phyloP scores from a whole-genome alignment of 2,329 filamentous ascomycete genomes.

The Akanthomyces muscarius region DNA sequence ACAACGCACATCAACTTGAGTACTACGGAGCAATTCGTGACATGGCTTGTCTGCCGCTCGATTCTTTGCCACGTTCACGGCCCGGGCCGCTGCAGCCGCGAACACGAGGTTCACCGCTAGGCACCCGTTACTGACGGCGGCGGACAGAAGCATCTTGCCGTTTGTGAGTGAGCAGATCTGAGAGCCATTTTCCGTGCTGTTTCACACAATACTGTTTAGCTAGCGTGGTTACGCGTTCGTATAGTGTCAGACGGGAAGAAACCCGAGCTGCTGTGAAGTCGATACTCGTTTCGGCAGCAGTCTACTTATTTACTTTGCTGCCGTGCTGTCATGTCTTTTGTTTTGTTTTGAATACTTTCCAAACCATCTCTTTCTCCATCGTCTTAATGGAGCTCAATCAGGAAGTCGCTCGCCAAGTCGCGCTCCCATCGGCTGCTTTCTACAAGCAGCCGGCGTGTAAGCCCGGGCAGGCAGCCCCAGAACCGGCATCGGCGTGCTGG shows the following conservation, averaged over 20 bases:
- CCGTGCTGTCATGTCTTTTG: background rate
- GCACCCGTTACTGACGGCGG: background rate
- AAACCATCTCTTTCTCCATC: too few relatives aligned
- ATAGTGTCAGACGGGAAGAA: too few relatives aligned
- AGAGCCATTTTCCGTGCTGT: too few relatives aligned
- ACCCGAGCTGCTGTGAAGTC: too few relatives aligned
- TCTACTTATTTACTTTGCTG: background rate
- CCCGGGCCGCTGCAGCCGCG: background rate
- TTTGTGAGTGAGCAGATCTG: background rate
- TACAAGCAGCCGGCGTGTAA: constrained; percentile 16
- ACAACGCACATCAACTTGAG: too few relatives aligned
- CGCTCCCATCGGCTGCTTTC: constrained; percentile 57
- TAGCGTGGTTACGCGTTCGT: too few relatives aligned
- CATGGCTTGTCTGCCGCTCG: too few relatives aligned
- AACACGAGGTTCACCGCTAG: background rate
- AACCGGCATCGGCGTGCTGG: constrained; percentile 35
- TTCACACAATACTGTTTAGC: too few relatives aligned
- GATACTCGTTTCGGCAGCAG: background rate
- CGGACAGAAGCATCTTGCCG: background rate
- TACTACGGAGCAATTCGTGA: too few relatives aligned
- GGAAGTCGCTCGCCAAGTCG: constrained; percentile 49
- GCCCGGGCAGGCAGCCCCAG: constrained; percentile 17
- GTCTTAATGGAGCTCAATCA: constrained; percentile 50
- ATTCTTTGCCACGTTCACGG: background rate
- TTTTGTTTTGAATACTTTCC: background rate